Percentiles rank a stretch among this genome's conserved stretches.
These are phyloP conservation scores for Peniophora sp. DNA, from an alignment of 1,284 basidiomycete species.

Conservation along the genomic window DNA sequence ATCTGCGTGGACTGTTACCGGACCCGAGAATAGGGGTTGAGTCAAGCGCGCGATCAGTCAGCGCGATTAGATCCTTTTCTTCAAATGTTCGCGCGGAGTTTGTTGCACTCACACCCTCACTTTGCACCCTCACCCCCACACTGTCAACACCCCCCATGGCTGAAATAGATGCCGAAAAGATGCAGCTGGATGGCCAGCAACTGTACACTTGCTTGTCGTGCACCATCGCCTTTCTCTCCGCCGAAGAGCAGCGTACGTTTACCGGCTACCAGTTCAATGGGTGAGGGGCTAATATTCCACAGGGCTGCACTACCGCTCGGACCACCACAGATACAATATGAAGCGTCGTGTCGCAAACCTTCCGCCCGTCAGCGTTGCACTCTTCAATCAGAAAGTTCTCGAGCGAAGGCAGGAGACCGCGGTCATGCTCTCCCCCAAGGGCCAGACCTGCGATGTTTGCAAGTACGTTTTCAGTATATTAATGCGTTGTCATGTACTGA, in stretches of 20 bases:
- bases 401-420: slow-evolving; percentile 72
- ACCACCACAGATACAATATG: slow-evolving; percentile 98
- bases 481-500: slow-evolving; percentile 4
- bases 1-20: too few relatives aligned
- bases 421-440: slow-evolving; percentile 55
- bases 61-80: background rate
- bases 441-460: slow-evolving; percentile 74
- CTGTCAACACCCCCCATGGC: slow-evolving; percentile 5
- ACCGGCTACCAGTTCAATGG: background rate
- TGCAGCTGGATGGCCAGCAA: slow-evolving; percentile 5
- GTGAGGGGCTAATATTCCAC: slow-evolving; percentile 5
- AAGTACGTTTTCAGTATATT: slow-evolving; percentile 39
- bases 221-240: slow-evolving; percentile 79
- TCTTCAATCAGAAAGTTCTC: slow-evolving; percentile 91
- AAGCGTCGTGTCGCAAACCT: slow-evolving; percentile 91
- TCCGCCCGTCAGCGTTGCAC: slow-evolving; percentile 71
- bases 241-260: slow-evolving; percentile 76
- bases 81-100: background rate
- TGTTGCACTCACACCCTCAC: background rate
- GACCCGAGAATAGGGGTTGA: background rate
- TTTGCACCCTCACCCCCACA: background rate
- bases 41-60: slow-evolving; percentile 1
- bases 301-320: slow-evolving; percentile 89
- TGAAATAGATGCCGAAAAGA: slow-evolving; percentile 8
- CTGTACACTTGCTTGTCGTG: slow-evolving; percentile 92